A percentile compares a stretch with the other conserved stretches of the same genome.
Conservation (phyloP, 2,329 filamentous ascomycete genomes). For the Setomelanomma holmii region DNA sequence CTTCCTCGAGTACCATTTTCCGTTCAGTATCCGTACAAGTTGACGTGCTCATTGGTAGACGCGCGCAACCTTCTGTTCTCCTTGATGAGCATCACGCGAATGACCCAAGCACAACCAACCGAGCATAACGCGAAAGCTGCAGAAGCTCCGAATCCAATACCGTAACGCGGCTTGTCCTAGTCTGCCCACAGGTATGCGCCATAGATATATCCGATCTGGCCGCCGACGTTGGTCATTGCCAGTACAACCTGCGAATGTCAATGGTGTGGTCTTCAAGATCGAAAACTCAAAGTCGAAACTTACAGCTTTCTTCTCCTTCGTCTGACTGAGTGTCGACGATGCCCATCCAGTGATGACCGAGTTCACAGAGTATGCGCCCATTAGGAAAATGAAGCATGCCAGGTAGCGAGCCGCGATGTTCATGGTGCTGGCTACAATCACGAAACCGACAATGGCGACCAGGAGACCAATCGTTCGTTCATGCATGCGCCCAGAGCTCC, state of each 20-base stretch:
- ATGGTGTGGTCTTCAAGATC: constrained; percentile 1
- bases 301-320: constrained; percentile 40
- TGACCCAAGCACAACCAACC: constrained; percentile 38
- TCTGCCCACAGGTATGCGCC: constrained; percentile 38
- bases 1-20: background rate
- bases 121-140: constrained; percentile 36
- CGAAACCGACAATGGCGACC: constrained; percentile 53
- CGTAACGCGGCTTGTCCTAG: constrained; percentile 31
- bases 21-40: constrained; percentile 37
- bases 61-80: constrained; percentile 33
- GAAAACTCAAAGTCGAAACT: background rate
- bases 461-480: constrained; percentile 54
- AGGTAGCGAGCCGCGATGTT: constrained; percentile 38
- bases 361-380: constrained; percentile 40
- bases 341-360: constrained; percentile 42
- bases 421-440: constrained; percentile 39
- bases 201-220: constrained; percentile 40
- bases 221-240: constrained; percentile 38
- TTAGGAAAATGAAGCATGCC: constrained; percentile 41
- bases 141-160: constrained; percentile 38
- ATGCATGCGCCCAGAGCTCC: constrained; percentile 58
- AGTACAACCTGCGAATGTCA: constrained; percentile 28
- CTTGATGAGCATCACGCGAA: constrained; percentile 34
- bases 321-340: constrained; percentile 34
- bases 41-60: constrained; percentile 35